These are phyloP conservation scores for Tuber calosporum DNA, from an alignment of 495 filamentous ascomycete species.

Conservation along the genomic window DNA sequence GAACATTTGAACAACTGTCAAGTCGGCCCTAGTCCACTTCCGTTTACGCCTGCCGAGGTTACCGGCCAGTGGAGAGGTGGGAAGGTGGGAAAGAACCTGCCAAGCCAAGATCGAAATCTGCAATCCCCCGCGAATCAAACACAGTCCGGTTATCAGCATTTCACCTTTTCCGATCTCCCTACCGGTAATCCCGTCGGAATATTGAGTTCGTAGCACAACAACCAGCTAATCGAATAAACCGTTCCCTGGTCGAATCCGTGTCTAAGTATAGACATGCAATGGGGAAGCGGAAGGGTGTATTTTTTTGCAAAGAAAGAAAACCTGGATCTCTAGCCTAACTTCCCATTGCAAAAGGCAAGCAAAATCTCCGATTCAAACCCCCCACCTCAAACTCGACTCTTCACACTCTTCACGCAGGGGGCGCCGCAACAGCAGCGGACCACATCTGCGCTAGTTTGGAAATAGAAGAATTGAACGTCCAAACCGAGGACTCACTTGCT, in stretches of 20 bases:
- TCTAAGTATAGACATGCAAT: neutral
- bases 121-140: neutral
- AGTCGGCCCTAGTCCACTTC: neutral
- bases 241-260: neutral
- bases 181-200: neutral
- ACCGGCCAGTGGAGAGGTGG: neutral
- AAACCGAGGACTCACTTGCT: neutral
- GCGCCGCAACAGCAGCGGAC: neutral
- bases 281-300: neutral
- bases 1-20: constrained; percentile 5
- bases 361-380: neutral
- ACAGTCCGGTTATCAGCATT: neutral
- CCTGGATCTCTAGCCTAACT: neutral
- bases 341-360: neutral
- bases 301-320: neutral
- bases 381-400: constrained; percentile 4
- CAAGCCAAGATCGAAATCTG: neutral
- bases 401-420: constrained; percentile 5
- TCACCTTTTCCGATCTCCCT: neutral
- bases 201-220: neutral
- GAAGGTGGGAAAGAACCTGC: neutral
- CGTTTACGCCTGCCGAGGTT: neutral
- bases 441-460: neutral
- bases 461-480: neutral
- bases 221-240: neutral